Base-by-base conservation (phyloP, 352 stramenopile species). In the Globisporangium viniferum region DNA sequence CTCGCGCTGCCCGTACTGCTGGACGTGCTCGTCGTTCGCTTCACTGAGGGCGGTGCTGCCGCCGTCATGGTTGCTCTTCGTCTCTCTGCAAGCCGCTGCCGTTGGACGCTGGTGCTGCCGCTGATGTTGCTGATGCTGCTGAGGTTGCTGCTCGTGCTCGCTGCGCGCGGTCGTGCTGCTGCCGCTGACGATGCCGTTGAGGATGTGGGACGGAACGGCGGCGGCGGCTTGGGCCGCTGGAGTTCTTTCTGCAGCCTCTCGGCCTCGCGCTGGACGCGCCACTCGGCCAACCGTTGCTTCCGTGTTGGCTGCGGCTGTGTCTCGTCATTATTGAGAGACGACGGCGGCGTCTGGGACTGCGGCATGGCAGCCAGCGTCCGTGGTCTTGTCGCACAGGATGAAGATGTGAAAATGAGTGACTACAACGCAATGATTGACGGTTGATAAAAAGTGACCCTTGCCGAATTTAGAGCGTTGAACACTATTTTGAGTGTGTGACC, bases 271-370 rank as follows among this genome's bases (percentile, higher is more conserved):
- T 73, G 58, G 46, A 67, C 62, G 29, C 66, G 57, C 75, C 73
- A 79, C 41, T 57, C 59, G 33, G 68, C 39, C 24, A 79, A 73
- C 53, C 66, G 68, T 56, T 78, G 56, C 68, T 81, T 79, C 67
- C 71, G 68, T 61, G 58, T 70, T 22, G 36, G 60, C 18, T n/a
- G 39, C 53, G 46, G 51, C 4, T 18, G 14, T 27, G 29, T 39
- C 49, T 48, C 46, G 31, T 15, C n/a, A n/a, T 60, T 31, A n/a
- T 60, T 31, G 35, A 20, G 62, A 48, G 62, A 36, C 51, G 51
- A 1, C 15, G 61, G 18, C 61, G 24, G 24, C 24, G 24, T 24
- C 24, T 68, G 63, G 36, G 63, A 68, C 63, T 51, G 64, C 57
- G 41, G 15, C 64, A 65, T 56, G 41, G 9, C 18, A 35, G 31